Evolutionary conservation across 1,139 yeast species (phyloP), one percentile per base, ranked within the genome.

Genomic region (Scheffersomyces illinoinensis): DNA sequence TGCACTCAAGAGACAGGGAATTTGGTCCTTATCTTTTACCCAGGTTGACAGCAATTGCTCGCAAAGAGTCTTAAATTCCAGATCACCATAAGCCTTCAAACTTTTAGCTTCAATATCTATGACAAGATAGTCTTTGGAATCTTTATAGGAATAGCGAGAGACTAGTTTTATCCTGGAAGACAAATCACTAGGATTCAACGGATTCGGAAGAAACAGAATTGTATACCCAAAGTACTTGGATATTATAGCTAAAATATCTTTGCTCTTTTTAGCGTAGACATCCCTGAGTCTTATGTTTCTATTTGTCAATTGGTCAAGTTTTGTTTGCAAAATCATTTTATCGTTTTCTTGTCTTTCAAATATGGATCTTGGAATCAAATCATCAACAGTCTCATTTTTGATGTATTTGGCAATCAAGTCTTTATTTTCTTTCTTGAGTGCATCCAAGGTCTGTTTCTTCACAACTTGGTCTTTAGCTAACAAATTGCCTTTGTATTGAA

Each of bases 1-100:
- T 0, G 96, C 93, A 58, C 96, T 88, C 58, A 93, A 76, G 67
- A 92, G 89, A 65, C 96, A 90, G 0, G 96, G 91, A 24, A 91
- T 85, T 65, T 91, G 93, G 52, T 84, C 84, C 61, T 86, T 83
- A 56, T 89, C 90, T 54, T 81, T 81, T 2, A 90, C 85, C 93
- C 96, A 91, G 60, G 84, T 83, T 19, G 81, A 74, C 24, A 90
- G 81, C 57, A 91, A 75, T 50, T 85, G 83, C 59, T 85, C 86
- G 73, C 88, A 87, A 58, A 83, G 71, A 18, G 70, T 65, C 61
- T 83, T 78, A 66, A 85, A 81, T 53, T 79, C 85, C 55, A 74
- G 72, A 56, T 73, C 70, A 2, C 84, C 84, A 61, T 74, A 74
- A 5, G 83, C 84, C 60, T 77, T 79, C 56, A 80, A 66, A 3